phyloP scores from a whole-genome alignment of 2,329 filamentous ascomycete genomes.

The Xenoacremonium recifei region DNA sequence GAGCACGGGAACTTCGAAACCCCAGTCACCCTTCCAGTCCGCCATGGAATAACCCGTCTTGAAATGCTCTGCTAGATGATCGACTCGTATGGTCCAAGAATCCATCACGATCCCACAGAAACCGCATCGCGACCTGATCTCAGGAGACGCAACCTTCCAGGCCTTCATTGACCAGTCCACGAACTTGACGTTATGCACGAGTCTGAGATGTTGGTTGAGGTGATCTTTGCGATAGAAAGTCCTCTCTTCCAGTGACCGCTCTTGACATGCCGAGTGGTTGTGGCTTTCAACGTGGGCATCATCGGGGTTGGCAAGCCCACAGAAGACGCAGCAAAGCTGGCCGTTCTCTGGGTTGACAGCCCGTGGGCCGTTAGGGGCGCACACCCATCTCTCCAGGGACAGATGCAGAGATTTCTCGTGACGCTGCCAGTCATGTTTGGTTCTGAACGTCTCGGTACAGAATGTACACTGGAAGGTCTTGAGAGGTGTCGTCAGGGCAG shows the following conservation, averaged over 20 bases:
- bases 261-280: slow-evolving; percentile 64
- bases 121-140: slow-evolving; percentile 63
- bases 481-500: slow-evolving; percentile 39
- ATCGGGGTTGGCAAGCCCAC: slow-evolving; percentile 53
- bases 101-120: slow-evolving; percentile 63
- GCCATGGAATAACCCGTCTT: slow-evolving; percentile 65
- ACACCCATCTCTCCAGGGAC: slow-evolving; percentile 66
- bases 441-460: slow-evolving; percentile 66
- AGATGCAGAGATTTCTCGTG: slow-evolving; percentile 68
- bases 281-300: slow-evolving; percentile 57
- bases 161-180: slow-evolving; percentile 62
- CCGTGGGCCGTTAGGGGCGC: slow-evolving; percentile 54
- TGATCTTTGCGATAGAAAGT: slow-evolving; percentile 68
- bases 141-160: slow-evolving; percentile 60
- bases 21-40: slow-evolving; percentile 70
- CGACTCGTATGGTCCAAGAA: slow-evolving; percentile 58
- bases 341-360: slow-evolving; percentile 60
- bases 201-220: slow-evolving; percentile 62
- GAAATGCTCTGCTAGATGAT: slow-evolving; percentile 67
- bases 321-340: slow-evolving; percentile 57
- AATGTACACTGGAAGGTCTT: slow-evolving; percentile 67
- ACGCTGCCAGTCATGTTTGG: slow-evolving; percentile 68
- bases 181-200: slow-evolving; percentile 63
- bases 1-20: slow-evolving; percentile 60
- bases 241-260: slow-evolving; percentile 59